A percentile compares a stretch with the other conserved stretches of the same genome.
Conservation (phyloP, 2,329 filamentous ascomycete species). For the Plectosphaerella sp. region DNA sequence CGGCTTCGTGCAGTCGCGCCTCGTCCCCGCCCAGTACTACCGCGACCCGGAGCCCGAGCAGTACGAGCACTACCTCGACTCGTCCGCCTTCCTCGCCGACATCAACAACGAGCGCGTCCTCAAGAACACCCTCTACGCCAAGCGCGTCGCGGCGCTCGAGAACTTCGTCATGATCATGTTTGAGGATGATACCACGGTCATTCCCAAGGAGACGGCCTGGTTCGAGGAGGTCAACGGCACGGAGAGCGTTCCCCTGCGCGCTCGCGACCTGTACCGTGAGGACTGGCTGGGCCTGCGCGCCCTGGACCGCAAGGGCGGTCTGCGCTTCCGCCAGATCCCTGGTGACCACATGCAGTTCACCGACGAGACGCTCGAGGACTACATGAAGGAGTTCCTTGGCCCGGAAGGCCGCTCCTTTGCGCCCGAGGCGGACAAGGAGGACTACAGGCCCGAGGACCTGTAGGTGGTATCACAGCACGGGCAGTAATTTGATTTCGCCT, state of each 20-base stretch:
- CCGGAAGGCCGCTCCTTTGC: conserved; percentile 35
- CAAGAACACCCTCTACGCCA: conserved; percentile 72
- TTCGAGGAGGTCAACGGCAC: conserved; percentile 81
- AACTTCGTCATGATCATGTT: conserved; percentile 90
- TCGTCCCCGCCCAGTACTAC: conserved; percentile 96
- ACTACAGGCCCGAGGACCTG: conserved; percentile 28
- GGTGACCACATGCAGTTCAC: conserved; percentile 82
- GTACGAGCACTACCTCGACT: conserved; percentile 68
- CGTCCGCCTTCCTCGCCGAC: conserved; percentile 87
- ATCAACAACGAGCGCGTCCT: conserved; percentile 83
- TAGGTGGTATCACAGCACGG: conserved; percentile 13
- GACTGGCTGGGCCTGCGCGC: conserved; percentile 87
- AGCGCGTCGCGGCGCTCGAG: conserved; percentile 64
- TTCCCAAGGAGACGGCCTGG: conserved; percentile 88
- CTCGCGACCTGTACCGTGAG: conserved; percentile 73
- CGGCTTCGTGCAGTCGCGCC: conserved; percentile 66
- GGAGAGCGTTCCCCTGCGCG: conserved; percentile 60
- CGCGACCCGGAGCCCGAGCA: conserved; percentile 60
- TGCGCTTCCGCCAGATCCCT: conserved; percentile 68
- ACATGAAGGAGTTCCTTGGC: conserved; percentile 66
- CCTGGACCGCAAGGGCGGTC: conserved; percentile 72
- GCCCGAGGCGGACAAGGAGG: conserved; percentile 10
- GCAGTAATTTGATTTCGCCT: not conserved
- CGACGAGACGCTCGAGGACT: conserved; percentile 59
- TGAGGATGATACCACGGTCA: conserved; percentile 75